These are phyloP conservation scores for Datura wrightii DNA, from an alignment of 257 asterid genomes.

Conservation along the genomic window DNA sequence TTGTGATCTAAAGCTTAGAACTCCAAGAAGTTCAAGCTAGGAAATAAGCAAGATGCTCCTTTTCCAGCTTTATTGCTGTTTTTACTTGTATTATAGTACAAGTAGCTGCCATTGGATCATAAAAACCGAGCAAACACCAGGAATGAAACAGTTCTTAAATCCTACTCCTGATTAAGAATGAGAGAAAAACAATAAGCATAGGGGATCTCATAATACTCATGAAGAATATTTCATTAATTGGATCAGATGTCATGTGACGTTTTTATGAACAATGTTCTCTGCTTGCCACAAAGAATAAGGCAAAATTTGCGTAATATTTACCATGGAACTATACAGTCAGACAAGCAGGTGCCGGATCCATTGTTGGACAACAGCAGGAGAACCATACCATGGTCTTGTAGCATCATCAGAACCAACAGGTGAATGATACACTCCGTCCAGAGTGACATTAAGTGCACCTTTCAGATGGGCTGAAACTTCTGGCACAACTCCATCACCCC, in stretches of 20 bases:
- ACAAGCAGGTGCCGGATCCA: conserved; percentile 83
- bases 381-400: conserved; percentile 91
- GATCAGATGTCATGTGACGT: not conserved
- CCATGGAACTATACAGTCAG: conserved; percentile 37
- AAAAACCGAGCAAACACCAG: not conserved
- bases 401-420: conserved; percentile 83
- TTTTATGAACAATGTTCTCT: conserved; percentile 1
- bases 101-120: not conserved
- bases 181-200: not conserved
- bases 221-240: conserved; percentile 15
- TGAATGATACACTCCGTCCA: conserved; percentile 85
- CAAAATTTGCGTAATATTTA: conserved; percentile 19
- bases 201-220: not conserved
- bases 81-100: not conserved
- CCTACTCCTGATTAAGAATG: not conserved
- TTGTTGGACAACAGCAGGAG: conserved; percentile 74
- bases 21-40: not conserved
- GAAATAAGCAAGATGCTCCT: not conserved
- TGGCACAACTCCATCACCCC: conserved; percentile 97
- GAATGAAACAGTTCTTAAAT: not conserved
- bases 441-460: conserved; percentile 78
- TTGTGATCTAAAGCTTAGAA: not conserved
- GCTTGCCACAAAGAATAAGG: conserved; percentile 34
- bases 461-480: conserved; percentile 89
- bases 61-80: not conserved